Percentiles rank a stretch among this genome's conserved stretches.
Conservation (phyloP, 2,329 filamentous ascomycete genomes). For the Hymenoscyphus scutula region DNA sequence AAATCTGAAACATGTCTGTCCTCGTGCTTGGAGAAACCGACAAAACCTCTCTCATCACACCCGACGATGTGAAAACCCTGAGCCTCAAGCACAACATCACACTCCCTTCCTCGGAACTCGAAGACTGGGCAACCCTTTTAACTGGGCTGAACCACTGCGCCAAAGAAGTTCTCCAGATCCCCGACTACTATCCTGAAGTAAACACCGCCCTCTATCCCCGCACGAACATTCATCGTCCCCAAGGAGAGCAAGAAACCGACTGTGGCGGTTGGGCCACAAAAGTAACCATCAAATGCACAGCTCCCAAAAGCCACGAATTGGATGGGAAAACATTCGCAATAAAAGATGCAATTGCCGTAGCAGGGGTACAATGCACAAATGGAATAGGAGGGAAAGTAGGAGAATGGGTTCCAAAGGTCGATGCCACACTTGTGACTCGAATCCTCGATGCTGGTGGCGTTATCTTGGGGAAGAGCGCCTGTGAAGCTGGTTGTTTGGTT, state of each 20-base stretch:
- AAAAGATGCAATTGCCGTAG: slow-evolving; percentile 29
- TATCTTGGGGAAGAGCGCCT: slow-evolving; percentile 27
- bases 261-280: slow-evolving; percentile 40
- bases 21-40: not conserved
- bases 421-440: slow-evolving; percentile 28
- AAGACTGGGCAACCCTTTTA: slow-evolving; percentile 24
- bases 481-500: slow-evolving; percentile 30
- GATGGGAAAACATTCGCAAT: slow-evolving; percentile 24
- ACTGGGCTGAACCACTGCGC: slow-evolving; percentile 27
- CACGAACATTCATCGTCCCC: slow-evolving; percentile 24
- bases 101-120: slow-evolving; percentile 19
- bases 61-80: slow-evolving; percentile 18
- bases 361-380: slow-evolving; percentile 28
- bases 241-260: slow-evolving; percentile 19
- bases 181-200: slow-evolving; percentile 25
- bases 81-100: slow-evolving; percentile 18
- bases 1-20: too few relatives aligned
- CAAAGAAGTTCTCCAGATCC: slow-evolving; percentile 23
- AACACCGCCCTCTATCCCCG: slow-evolving; percentile 26
- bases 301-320: slow-evolving; percentile 19
- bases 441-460: slow-evolving; percentile 27
- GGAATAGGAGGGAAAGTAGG: slow-evolving; percentile 21
- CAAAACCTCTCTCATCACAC: slow-evolving; percentile 18
- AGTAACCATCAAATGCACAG: slow-evolving; percentile 44
- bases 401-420: slow-evolving; percentile 26